Base-by-base conservation (phyloP, 345 rosid genomes). In the Eucalyptus lansdowneana region DNA sequence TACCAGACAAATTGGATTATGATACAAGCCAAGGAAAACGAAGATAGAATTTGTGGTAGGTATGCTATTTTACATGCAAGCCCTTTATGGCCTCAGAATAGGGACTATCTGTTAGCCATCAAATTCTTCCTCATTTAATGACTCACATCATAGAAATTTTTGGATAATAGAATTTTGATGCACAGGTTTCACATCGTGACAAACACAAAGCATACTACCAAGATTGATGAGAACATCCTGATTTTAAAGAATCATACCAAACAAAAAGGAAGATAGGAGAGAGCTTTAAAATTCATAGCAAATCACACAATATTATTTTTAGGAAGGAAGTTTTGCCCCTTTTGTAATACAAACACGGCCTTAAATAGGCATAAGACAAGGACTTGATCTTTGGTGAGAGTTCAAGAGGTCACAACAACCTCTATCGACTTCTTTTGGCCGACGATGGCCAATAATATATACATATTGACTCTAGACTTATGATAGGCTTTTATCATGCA, bases 291-390 rank as follows among this genome's bases (percentile, higher is more conserved):
- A 56, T 56, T 56, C 62, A 56, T 24, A 56, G 1, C 29, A 24
- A 56, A 56, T 1, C 58, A 21, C 11, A 53, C 11, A 53, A 21
- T 53, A 53, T 53, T 53, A 19, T 21, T 19, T 53, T 53, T 53
- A 53, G 58, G 25, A 8, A 53, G 2, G 58, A 0, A 0, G 11
- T 0, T 0, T 21, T 19, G 5, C 58, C 58, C 9, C 58, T 21
- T 53, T 21, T 53, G 11, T 53, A 53, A 21, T 21, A 53, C 11
- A 53, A 53, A 21, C 58, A 53, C 25, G 11, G 25, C 58, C 58
- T 19, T 21, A 53, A 53, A 21, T 53, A 21, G 58, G 58, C 58
- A 21, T 53, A 53, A 53, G 25, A 53, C 58, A 53, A 53, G 5
- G 58, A 53, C 58, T 21, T 8, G 2, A 53, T 0, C 25, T 8